Evolutionary conservation across 1,284 basidiomycete genomes (phyloP).

Genomic region (Microbotryum violaceum): DNA sequence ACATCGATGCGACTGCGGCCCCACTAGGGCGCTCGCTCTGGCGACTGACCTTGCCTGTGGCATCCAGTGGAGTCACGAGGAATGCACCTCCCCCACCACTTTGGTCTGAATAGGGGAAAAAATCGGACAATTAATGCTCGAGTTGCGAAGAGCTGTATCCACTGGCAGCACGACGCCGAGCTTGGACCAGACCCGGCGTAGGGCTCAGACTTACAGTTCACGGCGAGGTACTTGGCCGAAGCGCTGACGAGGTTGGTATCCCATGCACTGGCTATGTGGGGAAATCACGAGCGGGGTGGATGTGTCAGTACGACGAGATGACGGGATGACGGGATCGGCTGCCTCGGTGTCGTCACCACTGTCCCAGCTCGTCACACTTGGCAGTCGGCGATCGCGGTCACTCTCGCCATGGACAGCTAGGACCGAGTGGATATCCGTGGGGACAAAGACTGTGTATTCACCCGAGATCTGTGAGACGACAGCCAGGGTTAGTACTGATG

Average conservation of each 20-base stretch:
- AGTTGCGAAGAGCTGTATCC: neutral
- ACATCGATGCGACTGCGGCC: too few species aligned
- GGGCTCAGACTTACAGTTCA: constrained; percentile 77
- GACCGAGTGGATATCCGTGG: neutral
- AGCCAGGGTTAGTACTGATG: constrained; percentile 4
- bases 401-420: neutral
- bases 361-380: too few species aligned
- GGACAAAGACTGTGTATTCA: neutral
- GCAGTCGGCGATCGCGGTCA: too few species aligned
- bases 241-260: constrained; percentile 90
- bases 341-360: neutral
- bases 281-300: constrained; percentile 46
- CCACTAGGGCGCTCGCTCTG: constrained; percentile 57
- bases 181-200: neutral
- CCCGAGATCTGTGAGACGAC: constrained; percentile 3
- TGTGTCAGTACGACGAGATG: constrained; percentile 6
- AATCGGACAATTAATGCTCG: neutral
- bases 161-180: neutral
- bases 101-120: constrained; percentile 15
- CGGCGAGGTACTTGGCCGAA: constrained; percentile 65
- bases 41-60: constrained; percentile 38
- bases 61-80: constrained; percentile 67
- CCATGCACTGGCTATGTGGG: constrained; percentile 64
- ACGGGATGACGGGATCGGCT: neutral
- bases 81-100: constrained; percentile 88